These are phyloP conservation scores for Dioszegia aurantiaca DNA, from an alignment of 768 basidiomycete genomes.

Conservation along the genomic window DNA sequence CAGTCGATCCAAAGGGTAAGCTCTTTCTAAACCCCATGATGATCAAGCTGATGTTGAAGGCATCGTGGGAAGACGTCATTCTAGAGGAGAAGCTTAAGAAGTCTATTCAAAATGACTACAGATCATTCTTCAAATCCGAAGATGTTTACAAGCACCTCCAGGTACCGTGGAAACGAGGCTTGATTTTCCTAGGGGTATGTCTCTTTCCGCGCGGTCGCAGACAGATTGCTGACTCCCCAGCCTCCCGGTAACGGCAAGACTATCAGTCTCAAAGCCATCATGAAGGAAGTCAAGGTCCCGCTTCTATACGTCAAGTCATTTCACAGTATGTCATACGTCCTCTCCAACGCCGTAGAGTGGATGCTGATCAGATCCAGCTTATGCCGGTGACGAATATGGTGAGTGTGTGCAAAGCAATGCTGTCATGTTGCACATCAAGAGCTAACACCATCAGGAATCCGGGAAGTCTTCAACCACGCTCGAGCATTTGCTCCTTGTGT, in stretches of 20 bases:
- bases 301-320: slow-evolving; percentile 82
- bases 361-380: slow-evolving; percentile 4
- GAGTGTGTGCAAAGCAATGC: slow-evolving; percentile 9
- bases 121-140: slow-evolving; percentile 76
- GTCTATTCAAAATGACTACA: slow-evolving; percentile 67
- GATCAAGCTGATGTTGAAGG: slow-evolving; percentile 22
- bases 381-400: slow-evolving; percentile 22
- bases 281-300: slow-evolving; percentile 64
- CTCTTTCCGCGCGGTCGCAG: neutral
- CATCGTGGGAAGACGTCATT: slow-evolving; percentile 46
- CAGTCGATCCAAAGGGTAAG: slow-evolving; percentile 37
- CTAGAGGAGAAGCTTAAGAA: slow-evolving; percentile 60
- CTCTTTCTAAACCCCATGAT: neutral
- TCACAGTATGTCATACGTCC: slow-evolving; percentile 57
- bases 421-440: neutral
- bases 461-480: slow-evolving; percentile 68
- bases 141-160: slow-evolving; percentile 67
- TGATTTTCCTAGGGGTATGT: slow-evolving; percentile 74
- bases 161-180: slow-evolving; percentile 84
- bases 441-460: slow-evolving; percentile 56
- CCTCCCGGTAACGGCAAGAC: slow-evolving; percentile 65
- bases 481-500: slow-evolving; percentile 55
- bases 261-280: slow-evolving; percentile 75
- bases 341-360: neutral
- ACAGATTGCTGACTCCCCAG: slow-evolving; percentile 12